Conservation (phyloP, 352 stramenopile species). For the Phytopythium sindhum region DNA sequence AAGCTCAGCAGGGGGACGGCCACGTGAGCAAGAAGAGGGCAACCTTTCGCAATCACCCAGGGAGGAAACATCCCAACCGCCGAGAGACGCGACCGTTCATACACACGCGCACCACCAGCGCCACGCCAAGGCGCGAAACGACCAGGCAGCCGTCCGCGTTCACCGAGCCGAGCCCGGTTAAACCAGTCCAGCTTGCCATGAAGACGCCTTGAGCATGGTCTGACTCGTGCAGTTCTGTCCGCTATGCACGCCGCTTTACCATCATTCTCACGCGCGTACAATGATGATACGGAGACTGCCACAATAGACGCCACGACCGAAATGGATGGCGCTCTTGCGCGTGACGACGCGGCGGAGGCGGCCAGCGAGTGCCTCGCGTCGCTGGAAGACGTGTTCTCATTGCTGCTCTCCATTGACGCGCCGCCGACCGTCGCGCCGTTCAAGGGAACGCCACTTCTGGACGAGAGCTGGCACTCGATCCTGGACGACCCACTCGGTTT, state of each 20-base stretch:
- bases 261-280: too few species aligned
- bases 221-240: too few species aligned
- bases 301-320: background rate
- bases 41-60: background rate
- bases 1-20: background rate
- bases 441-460: background rate
- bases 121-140: background rate
- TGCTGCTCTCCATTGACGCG: background rate
- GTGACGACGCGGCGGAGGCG: background rate
- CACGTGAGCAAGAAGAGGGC: background rate
- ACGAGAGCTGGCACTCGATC: background rate
- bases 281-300: too few species aligned
- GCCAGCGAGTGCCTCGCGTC: background rate
- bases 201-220: too few species aligned
- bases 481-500: background rate
- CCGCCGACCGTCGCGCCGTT: too few species aligned
- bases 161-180: too few species aligned
- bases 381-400: background rate
- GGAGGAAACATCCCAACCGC: too few species aligned
- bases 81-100: too few species aligned
- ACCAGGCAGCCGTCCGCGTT: too few species aligned
- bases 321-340: background rate
- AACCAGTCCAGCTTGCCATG: too few species aligned
- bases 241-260: too few species aligned
- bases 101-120: too few species aligned